Percentiles rank a stretch among this genome's conserved stretches.
phyloP scores from a whole-genome alignment of 225 moss, liverwort and hornwort species.

The Neckera pumila region DNA sequence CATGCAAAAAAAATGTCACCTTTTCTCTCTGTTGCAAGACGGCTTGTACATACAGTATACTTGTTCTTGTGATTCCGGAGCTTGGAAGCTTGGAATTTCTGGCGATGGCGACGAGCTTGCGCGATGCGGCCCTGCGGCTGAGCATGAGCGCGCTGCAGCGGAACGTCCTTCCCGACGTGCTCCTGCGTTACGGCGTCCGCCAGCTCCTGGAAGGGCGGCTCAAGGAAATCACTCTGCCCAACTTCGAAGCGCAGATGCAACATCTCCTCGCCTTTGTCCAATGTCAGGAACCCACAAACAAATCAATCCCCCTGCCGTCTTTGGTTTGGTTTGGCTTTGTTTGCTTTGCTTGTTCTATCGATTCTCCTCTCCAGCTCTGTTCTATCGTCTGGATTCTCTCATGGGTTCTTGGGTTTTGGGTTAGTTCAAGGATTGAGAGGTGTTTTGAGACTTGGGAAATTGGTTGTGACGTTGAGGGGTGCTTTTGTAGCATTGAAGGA shows the following conservation, averaged over 20 bases:
- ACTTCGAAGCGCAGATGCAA: constrained; percentile 40
- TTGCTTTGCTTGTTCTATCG: not conserved
- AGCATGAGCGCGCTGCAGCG: constrained; percentile 48
- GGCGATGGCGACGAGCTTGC: constrained; percentile 15
- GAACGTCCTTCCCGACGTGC: constrained; percentile 59
- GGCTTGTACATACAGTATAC: too few relatives aligned
- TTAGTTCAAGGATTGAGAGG: not conserved
- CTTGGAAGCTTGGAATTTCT: not conserved
- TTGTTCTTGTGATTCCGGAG: not conserved
- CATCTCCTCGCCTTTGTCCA: constrained; percentile 57
- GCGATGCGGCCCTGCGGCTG: constrained; percentile 39
- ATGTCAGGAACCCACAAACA: constrained; percentile 5
- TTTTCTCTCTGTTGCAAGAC: not conserved
- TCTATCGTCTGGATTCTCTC: not conserved
- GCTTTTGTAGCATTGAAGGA: constrained; percentile 66
- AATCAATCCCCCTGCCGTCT: not conserved
- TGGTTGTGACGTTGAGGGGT: not conserved
- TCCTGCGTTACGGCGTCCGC: constrained; percentile 65
- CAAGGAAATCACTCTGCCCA: constrained; percentile 32
- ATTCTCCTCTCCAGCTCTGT: not conserved
- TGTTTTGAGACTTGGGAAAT: not conserved
- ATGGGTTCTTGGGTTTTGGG: not conserved
- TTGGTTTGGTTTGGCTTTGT: too few relatives aligned
- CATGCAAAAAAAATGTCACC: too few relatives aligned
- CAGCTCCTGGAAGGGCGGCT: constrained; percentile 63